Evolutionary conservation across 352 stramenopile genomes (phyloP).

Genomic region (Pythium volutum): DNA sequence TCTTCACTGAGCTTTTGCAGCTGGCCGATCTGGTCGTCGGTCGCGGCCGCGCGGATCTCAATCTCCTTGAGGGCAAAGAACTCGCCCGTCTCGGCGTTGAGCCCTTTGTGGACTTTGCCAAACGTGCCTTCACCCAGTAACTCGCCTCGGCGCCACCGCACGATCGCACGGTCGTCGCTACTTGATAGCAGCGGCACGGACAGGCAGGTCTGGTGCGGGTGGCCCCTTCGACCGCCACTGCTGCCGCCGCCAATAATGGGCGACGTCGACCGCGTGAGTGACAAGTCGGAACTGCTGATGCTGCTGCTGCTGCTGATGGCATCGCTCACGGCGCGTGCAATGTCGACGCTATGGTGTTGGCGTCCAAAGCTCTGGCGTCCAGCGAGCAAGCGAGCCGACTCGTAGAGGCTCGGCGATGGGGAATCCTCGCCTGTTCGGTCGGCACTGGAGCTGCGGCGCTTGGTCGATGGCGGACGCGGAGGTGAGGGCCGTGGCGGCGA

Average conservation of each 20-base stretch:
- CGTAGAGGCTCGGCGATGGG: conserved; percentile 21
- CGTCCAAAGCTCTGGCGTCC: conserved; percentile 21
- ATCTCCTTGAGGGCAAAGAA: conserved; percentile 91
- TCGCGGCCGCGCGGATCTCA: conserved; percentile 60
- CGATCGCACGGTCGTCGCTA: conserved; percentile 34
- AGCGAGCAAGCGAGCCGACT: conserved; percentile 17
- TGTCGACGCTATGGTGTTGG: conserved; percentile 17
- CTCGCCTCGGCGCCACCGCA: conserved; percentile 91
- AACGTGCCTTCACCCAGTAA: conserved; percentile 95
- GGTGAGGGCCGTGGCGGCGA: conserved; percentile 16
- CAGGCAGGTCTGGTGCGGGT: not conserved
- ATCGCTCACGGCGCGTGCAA: conserved; percentile 1
- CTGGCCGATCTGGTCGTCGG: conserved; percentile 50
- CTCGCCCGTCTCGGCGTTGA: conserved; percentile 91
- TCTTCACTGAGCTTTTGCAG: conserved; percentile 84
- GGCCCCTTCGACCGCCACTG: conserved; percentile 4
- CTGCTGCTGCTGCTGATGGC: not conserved
- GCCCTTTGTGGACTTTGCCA: conserved; percentile 93
- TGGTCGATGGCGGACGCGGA: conserved; percentile 9
- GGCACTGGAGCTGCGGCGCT: conserved; percentile 20
- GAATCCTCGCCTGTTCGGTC: conserved; percentile 8
- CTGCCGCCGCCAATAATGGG: conserved; percentile 35
- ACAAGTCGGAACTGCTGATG: conserved; percentile 21
- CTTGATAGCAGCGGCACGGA: conserved; percentile 3
- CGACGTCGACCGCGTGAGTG: conserved; percentile 49